Conservation (phyloP, 306 rosid genomes). For the Lathyrus tuberosus region DNA sequence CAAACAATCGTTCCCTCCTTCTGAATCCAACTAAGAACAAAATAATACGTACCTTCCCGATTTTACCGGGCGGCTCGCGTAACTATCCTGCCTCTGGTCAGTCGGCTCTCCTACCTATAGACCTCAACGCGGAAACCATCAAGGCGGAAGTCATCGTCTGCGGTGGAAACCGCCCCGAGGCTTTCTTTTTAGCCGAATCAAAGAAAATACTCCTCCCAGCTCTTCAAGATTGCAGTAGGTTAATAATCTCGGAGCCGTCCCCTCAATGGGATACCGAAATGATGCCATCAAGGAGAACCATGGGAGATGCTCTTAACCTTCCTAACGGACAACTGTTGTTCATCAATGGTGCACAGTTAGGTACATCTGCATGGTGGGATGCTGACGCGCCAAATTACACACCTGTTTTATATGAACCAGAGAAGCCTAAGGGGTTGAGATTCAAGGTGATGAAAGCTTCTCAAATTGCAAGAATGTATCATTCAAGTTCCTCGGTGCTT, state of each 20-base stretch:
- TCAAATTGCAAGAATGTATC: constrained; percentile 81
- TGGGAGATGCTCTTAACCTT: constrained; percentile 72
- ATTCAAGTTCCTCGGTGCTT: constrained; percentile 60
- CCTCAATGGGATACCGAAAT: constrained; percentile 53
- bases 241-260: constrained; percentile 41
- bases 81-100: constrained; percentile 91
- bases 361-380: constrained; percentile 74
- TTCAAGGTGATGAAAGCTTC: constrained; percentile 45
- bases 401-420: constrained; percentile 57
- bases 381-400: constrained; percentile 69
- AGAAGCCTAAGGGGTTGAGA: constrained; percentile 38
- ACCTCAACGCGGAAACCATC: constrained; percentile 41
- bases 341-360: constrained; percentile 70
- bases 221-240: constrained; percentile 61
- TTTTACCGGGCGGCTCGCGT: constrained; percentile 64
- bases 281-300: constrained; percentile 73
- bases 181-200: constrained; percentile 50
- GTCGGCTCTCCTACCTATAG: constrained; percentile 81
- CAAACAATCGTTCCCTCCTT: constrained; percentile 80
- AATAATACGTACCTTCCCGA: constrained; percentile 56
- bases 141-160: constrained; percentile 72
- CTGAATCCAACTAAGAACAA: constrained; percentile 50
- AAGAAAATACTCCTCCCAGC: constrained; percentile 56
- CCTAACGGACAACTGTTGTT: constrained; percentile 70
- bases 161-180: constrained; percentile 62